A percentile compares a stretch with the other conserved stretches of the same genome.
phyloP scores from a whole-genome alignment of 306 rosid species.

The Dryas drummondii region DNA sequence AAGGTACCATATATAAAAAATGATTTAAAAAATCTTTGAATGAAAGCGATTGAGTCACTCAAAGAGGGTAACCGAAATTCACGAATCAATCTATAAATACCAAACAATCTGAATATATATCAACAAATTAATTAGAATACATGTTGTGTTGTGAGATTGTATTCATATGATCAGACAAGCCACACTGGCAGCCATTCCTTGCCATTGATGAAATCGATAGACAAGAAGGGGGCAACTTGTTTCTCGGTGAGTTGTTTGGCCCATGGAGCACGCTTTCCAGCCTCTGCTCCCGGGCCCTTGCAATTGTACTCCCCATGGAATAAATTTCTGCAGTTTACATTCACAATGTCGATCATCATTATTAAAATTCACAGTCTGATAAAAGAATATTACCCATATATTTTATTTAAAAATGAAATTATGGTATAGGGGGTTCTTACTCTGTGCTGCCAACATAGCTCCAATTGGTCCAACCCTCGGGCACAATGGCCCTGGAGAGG shows the following conservation, averaged over 20 bases:
- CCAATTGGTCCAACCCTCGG: constrained; percentile 79
- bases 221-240: constrained; percentile 44
- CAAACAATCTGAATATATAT: no score
- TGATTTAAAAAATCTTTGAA: no score
- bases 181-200: constrained; percentile 69
- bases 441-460: constrained; percentile 54
- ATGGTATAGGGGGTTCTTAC: constrained; percentile 38
- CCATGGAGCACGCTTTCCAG: constrained; percentile 54
- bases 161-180: neutral
- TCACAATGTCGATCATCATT: no score
- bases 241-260: constrained; percentile 45
- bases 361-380: no score
- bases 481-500: constrained; percentile 55
- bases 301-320: constrained; percentile 63
- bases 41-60: no score
- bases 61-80: no score
- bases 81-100: no score
- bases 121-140: no score
- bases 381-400: no score
- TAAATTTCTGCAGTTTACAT: constrained; percentile 38
- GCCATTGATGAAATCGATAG: constrained; percentile 61
- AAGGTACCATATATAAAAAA: no score
- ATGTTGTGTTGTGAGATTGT: no score
- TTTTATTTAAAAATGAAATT: neutral
- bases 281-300: constrained; percentile 56